These are phyloP conservation scores for Dendrocalamus sinicus DNA, from an alignment of 176 grass and related monocot genomes.

Conservation along the genomic window DNA sequence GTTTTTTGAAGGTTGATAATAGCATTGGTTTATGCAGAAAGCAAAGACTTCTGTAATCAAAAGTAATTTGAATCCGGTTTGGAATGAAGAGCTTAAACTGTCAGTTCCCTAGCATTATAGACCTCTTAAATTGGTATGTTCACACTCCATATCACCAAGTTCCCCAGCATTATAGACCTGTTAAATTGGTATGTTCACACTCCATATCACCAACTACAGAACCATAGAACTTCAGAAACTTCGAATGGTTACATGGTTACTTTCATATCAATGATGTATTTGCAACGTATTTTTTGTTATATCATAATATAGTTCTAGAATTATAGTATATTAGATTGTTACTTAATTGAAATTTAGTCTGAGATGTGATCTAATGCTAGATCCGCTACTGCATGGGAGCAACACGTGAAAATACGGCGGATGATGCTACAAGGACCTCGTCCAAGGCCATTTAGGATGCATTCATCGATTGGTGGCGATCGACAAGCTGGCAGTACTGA, in stretches of 20 bases:
- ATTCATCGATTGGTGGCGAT: no score
- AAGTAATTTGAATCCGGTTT: constrained; percentile 77
- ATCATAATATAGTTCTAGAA: no score
- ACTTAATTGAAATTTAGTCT: no score
- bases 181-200: constrained; percentile 58
- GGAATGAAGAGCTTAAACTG: constrained; percentile 78
- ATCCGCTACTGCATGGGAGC: no score
- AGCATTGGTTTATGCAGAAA: constrained; percentile 47
- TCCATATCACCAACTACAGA: background rate
- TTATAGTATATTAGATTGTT: no score
- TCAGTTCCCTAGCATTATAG: constrained; percentile 65
- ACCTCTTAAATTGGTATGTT: constrained; percentile 64
- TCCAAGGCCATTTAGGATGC: no score
- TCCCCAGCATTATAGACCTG: constrained; percentile 57
- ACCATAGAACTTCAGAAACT: constrained; percentile 3
- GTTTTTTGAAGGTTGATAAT: background rate
- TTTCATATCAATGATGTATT: no score
- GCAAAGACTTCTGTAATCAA: constrained; percentile 67
- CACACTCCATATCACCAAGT: constrained; percentile 2
- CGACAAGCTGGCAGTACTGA: no score
- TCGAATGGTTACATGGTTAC: background rate
- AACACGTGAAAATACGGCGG: no score
- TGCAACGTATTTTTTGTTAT: no score
- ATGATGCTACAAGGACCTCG: no score
- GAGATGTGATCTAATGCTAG: fast-evolving